phyloP scores from a whole-genome alignment of 2,329 filamentous ascomycete genomes.

The Exserohilum turcica region DNA sequence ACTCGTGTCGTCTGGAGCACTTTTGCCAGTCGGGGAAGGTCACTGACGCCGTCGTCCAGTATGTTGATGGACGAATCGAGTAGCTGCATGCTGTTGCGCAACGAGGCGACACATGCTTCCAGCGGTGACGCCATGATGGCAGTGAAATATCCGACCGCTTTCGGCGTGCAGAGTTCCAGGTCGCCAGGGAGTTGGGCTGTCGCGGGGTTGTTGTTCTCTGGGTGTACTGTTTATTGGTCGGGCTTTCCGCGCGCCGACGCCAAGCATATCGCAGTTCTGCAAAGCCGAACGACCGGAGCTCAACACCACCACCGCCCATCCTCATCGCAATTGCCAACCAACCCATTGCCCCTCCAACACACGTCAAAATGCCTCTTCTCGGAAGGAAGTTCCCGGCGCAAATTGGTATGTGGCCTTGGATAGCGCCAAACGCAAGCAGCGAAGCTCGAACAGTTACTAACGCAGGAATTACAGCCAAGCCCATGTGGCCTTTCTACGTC shows the following conservation, averaged over 20 bases:
- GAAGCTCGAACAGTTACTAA: slow-evolving; percentile 34
- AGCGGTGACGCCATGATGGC: slow-evolving; percentile 51
- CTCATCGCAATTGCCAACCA: slow-evolving; percentile 38
- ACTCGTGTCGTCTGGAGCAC: slow-evolving; percentile 68
- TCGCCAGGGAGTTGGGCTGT: slow-evolving; percentile 5
- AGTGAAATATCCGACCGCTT: not conserved
- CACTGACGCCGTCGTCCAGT: slow-evolving; percentile 65
- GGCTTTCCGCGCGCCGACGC: slow-evolving; percentile 29
- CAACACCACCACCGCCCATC: slow-evolving; percentile 34
- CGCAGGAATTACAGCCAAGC: slow-evolving; percentile 68
- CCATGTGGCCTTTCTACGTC: slow-evolving; percentile 90
- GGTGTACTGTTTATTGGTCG: slow-evolving; percentile 26
- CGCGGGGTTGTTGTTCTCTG: slow-evolving; percentile 21
- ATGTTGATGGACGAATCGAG: slow-evolving; percentile 68
- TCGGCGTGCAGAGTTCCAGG: not conserved
- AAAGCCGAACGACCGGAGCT: slow-evolving; percentile 24
- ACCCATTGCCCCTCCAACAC: slow-evolving; percentile 39
- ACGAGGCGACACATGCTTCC: slow-evolving; percentile 63
- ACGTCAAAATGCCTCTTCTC: slow-evolving; percentile 52
- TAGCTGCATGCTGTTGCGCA: slow-evolving; percentile 65
- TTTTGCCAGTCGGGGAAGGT: slow-evolving; percentile 66
- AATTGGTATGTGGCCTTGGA: slow-evolving; percentile 50
- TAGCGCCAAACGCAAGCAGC: slow-evolving; percentile 1
- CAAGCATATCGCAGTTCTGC: slow-evolving; percentile 38
- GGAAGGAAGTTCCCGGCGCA: slow-evolving; percentile 59